Base-by-base conservation (phyloP, 169 alveolate genomes). In the Eimeria necatrix region DNA sequence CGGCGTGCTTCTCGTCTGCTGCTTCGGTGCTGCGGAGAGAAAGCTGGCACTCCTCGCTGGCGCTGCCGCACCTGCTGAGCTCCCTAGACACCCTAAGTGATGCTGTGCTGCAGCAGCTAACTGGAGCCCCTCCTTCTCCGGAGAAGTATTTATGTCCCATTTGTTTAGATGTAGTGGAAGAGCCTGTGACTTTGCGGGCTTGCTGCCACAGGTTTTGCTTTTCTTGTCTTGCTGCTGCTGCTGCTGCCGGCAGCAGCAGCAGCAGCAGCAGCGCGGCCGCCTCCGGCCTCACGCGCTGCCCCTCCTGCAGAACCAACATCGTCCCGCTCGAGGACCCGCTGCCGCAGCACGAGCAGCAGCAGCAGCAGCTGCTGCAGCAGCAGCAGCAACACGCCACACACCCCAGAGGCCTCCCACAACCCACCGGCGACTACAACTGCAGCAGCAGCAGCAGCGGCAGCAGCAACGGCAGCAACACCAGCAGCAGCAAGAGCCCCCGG, bases 151-250 rank as follows among this genome's bases (percentile, higher is more conserved):
- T 60, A 3, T 93, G 95, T 51, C 95, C 95, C 12, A 93, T 93
- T 26, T 93, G 95, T 24, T 85, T 93, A 20, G 95, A 93, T 70
- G 73, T 93, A 4, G 56, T 93, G 24, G 95, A 76, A 22, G 93
- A 93, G 59, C 95, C 95, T 46, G 93, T 93, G 22, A 93, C 78
- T 32, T 70, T 93, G 3, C n/a, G 95, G 9, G 95, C 91, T 10
- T 93, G 95, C 85, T 93, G 91, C 87, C 95, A 93, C 89, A 83
- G 91, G 59, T 83, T 83, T 74, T 83, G 76, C 22, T 41, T 78
- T 48, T 12, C 88, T 24, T 78, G 88, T 24, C 88, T 78, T 48
- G 88, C 88, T 20, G 88, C 88, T 8, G 88, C 88, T 4, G 88
- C 88, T 49, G 18, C 22, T 32, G 51, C 70, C 88, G 51, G 88